phyloP scores from a whole-genome alignment of 306 rosid genomes.

The Cicer yamashitae region DNA sequence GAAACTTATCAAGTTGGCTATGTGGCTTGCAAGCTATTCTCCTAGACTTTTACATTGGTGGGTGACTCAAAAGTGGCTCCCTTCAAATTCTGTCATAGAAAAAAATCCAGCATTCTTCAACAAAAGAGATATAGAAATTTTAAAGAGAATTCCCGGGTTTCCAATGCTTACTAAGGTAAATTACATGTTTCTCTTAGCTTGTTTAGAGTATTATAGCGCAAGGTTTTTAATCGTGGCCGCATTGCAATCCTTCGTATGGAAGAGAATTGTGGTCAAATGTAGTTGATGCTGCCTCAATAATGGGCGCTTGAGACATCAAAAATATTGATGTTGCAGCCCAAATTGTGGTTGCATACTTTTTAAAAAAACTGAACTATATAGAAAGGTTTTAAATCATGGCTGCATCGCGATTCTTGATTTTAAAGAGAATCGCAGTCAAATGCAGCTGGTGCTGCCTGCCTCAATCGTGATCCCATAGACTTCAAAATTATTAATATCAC shows the following conservation, averaged over 20 bases:
- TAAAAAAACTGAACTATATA: neutral
- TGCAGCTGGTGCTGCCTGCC: neutral
- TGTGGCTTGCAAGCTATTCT: conserved; percentile 67
- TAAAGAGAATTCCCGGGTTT: conserved; percentile 74
- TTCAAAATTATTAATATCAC: neutral
- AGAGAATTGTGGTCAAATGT: neutral
- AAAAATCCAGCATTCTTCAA: conserved; percentile 78
- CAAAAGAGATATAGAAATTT: conserved; percentile 72
- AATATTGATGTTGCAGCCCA: conserved; percentile 8
- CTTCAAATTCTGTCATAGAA: conserved; percentile 85
- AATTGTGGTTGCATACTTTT: neutral
- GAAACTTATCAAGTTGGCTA: conserved; percentile 55
- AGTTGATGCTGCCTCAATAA: neutral
- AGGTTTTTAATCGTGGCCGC: neutral
- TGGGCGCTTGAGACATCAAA: neutral
- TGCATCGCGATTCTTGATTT: neutral
- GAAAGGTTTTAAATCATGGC: neutral
- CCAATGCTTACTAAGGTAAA: conserved; percentile 91
- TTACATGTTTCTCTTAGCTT: conserved; percentile 30
- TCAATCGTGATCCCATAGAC: neutral
- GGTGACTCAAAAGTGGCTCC: conserved; percentile 89
- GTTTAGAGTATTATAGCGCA: neutral
- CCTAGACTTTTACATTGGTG: conserved; percentile 81
- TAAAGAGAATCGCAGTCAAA: neutral
- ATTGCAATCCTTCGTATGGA: neutral